Evolutionary conservation across 2,329 filamentous ascomycete species (phyloP).

Genomic region (Colletotrichum musicola): DNA sequence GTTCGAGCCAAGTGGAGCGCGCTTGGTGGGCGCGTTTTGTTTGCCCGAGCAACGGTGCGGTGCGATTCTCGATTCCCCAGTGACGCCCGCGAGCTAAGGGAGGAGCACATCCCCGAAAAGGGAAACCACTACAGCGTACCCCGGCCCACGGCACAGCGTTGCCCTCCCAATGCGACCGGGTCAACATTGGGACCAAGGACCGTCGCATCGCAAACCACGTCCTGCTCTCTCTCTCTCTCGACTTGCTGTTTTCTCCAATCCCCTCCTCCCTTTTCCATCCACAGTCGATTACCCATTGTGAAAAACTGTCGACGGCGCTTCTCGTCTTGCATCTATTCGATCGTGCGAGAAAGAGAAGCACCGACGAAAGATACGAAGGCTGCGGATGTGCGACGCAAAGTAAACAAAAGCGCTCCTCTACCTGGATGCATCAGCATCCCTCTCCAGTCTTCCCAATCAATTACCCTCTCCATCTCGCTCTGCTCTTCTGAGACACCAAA

Average conservation of each 20-base stretch:
- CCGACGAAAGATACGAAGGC: slow-evolving; percentile 17
- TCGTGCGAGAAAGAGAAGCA: slow-evolving; percentile 32
- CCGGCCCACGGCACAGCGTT: slow-evolving; percentile 24
- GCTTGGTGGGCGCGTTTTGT: slow-evolving; percentile 30
- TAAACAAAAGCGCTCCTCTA: slow-evolving; percentile 30
- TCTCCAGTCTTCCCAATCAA: slow-evolving; percentile 2
- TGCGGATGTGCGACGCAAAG: slow-evolving; percentile 26
- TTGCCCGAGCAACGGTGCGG: slow-evolving; percentile 35
- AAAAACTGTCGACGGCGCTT: neutral
- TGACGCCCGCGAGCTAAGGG: slow-evolving; percentile 1
- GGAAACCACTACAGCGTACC: neutral
- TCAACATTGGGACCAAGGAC: slow-evolving; percentile 27
- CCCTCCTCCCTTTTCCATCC: neutral
- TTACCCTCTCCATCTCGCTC: neutral
- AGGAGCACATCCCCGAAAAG: neutral
- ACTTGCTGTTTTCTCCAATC: neutral
- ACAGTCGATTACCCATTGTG: neutral
- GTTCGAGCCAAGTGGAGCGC: slow-evolving; percentile 17
- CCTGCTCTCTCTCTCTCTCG: neutral
- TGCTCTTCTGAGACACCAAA: neutral
- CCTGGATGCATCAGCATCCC: slow-evolving; percentile 17
- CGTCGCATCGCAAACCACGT: slow-evolving; percentile 15
- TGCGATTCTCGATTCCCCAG: slow-evolving; percentile 3
- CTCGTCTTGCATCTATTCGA: neutral
- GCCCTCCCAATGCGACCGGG: slow-evolving; percentile 36